A percentile compares a stretch with the other conserved stretches of the same genome.
phyloP scores from a whole-genome alignment of 805 yeast genomes.

The Candida piceae region DNA sequence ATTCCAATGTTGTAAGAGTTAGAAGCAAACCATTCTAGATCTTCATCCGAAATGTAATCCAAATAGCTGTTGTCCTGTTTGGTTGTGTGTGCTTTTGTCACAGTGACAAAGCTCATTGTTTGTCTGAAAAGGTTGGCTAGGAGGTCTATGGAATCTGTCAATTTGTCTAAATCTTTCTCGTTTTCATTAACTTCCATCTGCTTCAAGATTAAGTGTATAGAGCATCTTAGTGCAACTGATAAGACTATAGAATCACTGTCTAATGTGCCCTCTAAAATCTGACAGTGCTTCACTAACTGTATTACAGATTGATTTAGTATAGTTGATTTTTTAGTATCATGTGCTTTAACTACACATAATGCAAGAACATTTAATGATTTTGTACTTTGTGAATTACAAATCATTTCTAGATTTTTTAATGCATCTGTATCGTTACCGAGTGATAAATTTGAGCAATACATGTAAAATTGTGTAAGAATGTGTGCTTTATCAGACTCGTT shows the following conservation, averaged over 20 bases:
- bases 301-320: conserved; percentile 5
- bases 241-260: conserved; percentile 2
- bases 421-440: not conserved
- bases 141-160: not conserved
- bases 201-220: conserved; percentile 11
- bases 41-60: conserved; percentile 5
- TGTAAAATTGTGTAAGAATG: conserved; percentile 30
- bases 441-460: conserved; percentile 24
- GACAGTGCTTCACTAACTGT: conserved; percentile 2
- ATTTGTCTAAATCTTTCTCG: not conserved
- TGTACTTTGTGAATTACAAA: conserved; percentile 1
- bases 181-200: conserved; percentile 7
- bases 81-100: no score
- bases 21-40: conserved; percentile 2
- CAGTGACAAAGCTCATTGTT: not conserved
- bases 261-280: not conserved
- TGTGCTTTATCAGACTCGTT: conserved; percentile 14
- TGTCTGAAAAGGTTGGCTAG: conserved; percentile 2
- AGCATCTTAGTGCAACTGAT: conserved; percentile 13
- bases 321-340: conserved; percentile 8
- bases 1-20: conserved; percentile 1
- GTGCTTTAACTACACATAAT: conserved; percentile 29
- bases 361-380: conserved; percentile 16
- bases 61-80: no score
- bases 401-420: conserved; percentile 1